Percentiles rank a stretch among this genome's conserved stretches.
These are phyloP conservation scores for Fusarium armeniacum DNA, from an alignment of 2,329 filamentous ascomycete species.

Conservation along the genomic window DNA sequence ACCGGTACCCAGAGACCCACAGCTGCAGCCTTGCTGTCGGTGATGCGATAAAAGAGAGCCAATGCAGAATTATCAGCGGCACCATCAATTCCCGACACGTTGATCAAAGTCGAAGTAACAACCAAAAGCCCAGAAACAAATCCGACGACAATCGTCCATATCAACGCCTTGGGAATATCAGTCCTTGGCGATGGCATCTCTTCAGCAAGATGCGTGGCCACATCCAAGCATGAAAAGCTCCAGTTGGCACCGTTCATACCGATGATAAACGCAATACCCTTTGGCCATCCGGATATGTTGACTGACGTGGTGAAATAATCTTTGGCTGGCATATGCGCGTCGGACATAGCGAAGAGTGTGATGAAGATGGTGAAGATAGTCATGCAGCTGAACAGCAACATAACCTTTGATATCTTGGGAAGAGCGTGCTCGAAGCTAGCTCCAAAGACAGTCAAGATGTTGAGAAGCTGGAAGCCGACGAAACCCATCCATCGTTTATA, in stretches of 20 bases:
- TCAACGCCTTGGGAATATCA: conserved; percentile 11
- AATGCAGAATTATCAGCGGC: conserved; percentile 13
- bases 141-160: conserved; percentile 15
- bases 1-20: conserved; percentile 14
- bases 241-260: conserved; percentile 15
- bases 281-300: conserved; percentile 17
- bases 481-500: conserved; percentile 20
- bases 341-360: conserved; percentile 6
- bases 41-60: conserved; percentile 13
- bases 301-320: conserved; percentile 10
- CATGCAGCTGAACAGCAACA: conserved; percentile 9
- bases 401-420: not conserved
- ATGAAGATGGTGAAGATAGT: conserved; percentile 11
- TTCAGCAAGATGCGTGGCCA: conserved; percentile 15
- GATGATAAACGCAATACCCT: conserved; percentile 13
- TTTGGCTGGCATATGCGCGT: not conserved
- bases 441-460: conserved; percentile 2
- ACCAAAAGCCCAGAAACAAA: conserved; percentile 15
- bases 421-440: conserved; percentile 12
- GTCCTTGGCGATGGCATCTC: conserved; percentile 12
- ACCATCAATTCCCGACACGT: not conserved
- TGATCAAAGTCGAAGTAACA: not conserved
- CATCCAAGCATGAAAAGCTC: conserved; percentile 14
- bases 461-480: conserved; percentile 13
- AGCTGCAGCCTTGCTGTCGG: conserved; percentile 4